Conservation (phyloP, 1,284 basidiomycete genomes). For the Taiwanofungus camphoratus region DNA sequence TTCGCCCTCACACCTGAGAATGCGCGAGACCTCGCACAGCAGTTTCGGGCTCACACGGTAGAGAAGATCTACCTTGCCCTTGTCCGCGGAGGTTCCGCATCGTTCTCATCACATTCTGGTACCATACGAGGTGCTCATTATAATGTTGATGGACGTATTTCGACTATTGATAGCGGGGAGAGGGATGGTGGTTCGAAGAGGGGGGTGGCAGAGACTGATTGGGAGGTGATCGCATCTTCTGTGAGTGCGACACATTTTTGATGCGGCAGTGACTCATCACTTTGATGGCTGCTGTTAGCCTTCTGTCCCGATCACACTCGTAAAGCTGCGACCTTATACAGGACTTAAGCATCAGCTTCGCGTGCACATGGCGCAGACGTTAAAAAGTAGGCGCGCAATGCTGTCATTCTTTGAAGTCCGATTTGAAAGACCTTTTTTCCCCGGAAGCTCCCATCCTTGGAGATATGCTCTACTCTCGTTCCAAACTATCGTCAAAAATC, state of each 20-base stretch:
- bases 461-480: conserved; percentile 44
- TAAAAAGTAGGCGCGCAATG: conserved; percentile 37
- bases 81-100: conserved; percentile 45
- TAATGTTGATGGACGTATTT: conserved; percentile 41
- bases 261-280: neutral
- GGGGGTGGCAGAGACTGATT: conserved; percentile 45
- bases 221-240: conserved; percentile 56
- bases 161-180: conserved; percentile 12
- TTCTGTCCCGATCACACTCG: conserved; percentile 45
- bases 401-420: neutral
- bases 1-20: conserved; percentile 41
- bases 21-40: conserved; percentile 47
- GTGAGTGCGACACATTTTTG: conserved; percentile 27
- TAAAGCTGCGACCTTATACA: conserved; percentile 51
- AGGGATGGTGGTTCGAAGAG: conserved; percentile 16
- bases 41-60: conserved; percentile 45
- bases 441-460: conserved; percentile 57
- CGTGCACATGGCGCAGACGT: conserved; percentile 47
- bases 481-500: conserved; percentile 5
- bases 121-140: conserved; percentile 34
- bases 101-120: conserved; percentile 38
- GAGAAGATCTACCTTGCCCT: conserved; percentile 63
- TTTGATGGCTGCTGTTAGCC: conserved; percentile 27
- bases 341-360: conserved; percentile 69
- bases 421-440: neutral